A percentile compares a stretch with the other conserved stretches of the same genome.
Conservation (phyloP, 2,329 filamentous ascomycete genomes). For the Orbilia brochopaga region DNA sequence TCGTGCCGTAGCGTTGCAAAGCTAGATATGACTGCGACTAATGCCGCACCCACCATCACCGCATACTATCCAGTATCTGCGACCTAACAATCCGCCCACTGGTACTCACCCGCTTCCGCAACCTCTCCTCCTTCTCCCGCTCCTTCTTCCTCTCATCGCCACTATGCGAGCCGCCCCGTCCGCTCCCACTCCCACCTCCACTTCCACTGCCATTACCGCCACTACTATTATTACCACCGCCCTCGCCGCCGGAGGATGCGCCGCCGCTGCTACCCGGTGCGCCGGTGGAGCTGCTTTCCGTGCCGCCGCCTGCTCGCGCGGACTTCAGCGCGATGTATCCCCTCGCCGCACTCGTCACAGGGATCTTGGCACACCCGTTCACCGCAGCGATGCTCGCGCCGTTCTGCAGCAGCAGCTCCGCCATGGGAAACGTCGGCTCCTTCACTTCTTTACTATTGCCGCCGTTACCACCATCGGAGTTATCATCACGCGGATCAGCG, state of each 20-base stretch:
- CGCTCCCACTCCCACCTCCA: conserved; percentile 26
- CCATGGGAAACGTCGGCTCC: conserved; percentile 78
- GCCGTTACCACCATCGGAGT: conserved; percentile 53
- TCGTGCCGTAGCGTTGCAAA: too few relatives aligned
- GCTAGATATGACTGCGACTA: not conserved
- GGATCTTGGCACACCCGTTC: conserved; percentile 70
- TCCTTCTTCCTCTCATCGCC: conserved; percentile 60
- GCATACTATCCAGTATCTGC: conserved; percentile 44
- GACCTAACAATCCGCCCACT: conserved; percentile 67
- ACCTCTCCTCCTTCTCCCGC: conserved; percentile 70
- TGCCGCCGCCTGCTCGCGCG: conserved; percentile 61
- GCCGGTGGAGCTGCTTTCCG: not conserved
- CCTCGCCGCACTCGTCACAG: conserved; percentile 78
- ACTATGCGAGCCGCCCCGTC: conserved; percentile 46
- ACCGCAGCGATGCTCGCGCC: conserved; percentile 78
- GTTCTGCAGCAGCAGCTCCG: conserved; percentile 90
- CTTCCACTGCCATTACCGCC: conserved; percentile 56
- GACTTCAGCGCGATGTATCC: conserved; percentile 83
- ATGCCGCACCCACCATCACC: conserved; percentile 19
- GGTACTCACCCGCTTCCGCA: conserved; percentile 80
- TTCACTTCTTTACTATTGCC: conserved; percentile 61
- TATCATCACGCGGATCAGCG: conserved; percentile 70
- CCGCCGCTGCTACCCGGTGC: conserved; percentile 34
- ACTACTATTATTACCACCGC: too few relatives aligned
- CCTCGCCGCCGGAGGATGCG: not conserved